Base-by-base conservation (phyloP, 2,329 filamentous ascomycete genomes). In the Aureobasidium sp. region DNA sequence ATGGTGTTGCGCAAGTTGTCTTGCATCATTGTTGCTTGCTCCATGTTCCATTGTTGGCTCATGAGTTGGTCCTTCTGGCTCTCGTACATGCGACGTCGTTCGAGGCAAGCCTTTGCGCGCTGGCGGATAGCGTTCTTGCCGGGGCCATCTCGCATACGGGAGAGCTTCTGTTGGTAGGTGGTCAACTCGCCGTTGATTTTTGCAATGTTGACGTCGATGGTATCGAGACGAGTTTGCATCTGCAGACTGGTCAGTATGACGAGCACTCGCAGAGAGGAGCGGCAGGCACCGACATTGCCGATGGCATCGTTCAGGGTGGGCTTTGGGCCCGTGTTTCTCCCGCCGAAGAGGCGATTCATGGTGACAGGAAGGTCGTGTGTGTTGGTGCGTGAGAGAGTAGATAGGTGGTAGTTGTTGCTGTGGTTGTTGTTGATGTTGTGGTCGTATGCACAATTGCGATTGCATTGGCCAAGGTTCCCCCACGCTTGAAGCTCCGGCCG, bases 1-100 rank as follows among this genome's bases (percentile, higher is more conserved):
- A 97, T 97, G 66, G 94, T 93, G 76, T 97, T 97, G 76, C 95
- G 94, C 59, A 99, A 84, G 73, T 97, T 97, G 78, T 97, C 93
- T 79, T 96, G 92, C 93, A 97, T 97, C 83, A 92, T 95, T 73
- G 89, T 89, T 3, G 93, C 92, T 77, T 97, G 92, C 78, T 97
- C 92, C 92, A 99, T 97, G 78, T 97, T 97, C 92, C 92, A 97
- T 26, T 90, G 90, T 78, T 99, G 94, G 67, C 88, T 84, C 77
- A 96, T 89, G 60, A 97, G 86, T 77, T 97, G 92, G 71, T 97
- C 92, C 67, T 93, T 90, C 77, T 97, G 92, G 3, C 85, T 82
- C 77, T 99, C 94, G 84, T 96, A 96, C 76, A 92, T 88, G 74
- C 96, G 96, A 69, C 93, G 88, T 63, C 92, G 89, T 78, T 96